phyloP scores from a whole-genome alignment of 192 early-diverging fungal genomes.

The Umbelopsis sp. region DNA sequence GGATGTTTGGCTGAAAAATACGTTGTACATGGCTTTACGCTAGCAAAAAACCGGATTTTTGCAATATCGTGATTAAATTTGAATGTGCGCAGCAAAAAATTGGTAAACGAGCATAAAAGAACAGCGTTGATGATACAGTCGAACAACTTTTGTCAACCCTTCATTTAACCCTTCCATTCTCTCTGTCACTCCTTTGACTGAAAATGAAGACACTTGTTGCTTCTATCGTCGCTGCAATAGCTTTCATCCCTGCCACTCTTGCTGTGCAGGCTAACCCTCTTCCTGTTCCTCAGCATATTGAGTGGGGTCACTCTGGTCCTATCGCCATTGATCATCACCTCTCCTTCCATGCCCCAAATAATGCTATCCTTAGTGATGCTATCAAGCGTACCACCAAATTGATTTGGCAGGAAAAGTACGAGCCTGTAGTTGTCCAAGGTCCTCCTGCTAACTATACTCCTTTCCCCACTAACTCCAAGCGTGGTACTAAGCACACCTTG shows the following conservation, averaged over 20 bases:
- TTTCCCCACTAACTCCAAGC: constrained; percentile 17
- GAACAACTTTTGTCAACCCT: neutral
- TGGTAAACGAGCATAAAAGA: neutral
- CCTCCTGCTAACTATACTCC: constrained; percentile 31
- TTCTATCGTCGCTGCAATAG: constrained; percentile 42
- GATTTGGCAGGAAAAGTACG: constrained; percentile 51
- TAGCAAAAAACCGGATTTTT: neutral
- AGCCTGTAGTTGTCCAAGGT: constrained; percentile 42
- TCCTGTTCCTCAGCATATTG: constrained; percentile 37
- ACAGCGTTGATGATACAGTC: neutral
- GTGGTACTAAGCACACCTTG: constrained; percentile 18
- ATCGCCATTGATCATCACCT: constrained; percentile 34
- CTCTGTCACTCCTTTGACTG: constrained; percentile 14
- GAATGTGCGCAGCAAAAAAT: neutral
- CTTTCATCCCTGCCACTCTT: constrained; percentile 32
- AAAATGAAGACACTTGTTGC: constrained; percentile 14
- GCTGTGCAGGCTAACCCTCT: constrained; percentile 49
- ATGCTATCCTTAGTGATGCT: constrained; percentile 46
- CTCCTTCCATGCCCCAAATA: constrained; percentile 25
- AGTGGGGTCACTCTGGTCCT: constrained; percentile 38
- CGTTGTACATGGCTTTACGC: neutral
- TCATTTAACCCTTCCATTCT: neutral
- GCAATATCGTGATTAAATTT: too few species aligned
- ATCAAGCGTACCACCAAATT: constrained; percentile 49
- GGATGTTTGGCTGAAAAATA: neutral